Percentiles rank a stretch among this genome's conserved stretches.
Conservation (phyloP, 257 asterid species). For the Solanum ossicruentum region DNA sequence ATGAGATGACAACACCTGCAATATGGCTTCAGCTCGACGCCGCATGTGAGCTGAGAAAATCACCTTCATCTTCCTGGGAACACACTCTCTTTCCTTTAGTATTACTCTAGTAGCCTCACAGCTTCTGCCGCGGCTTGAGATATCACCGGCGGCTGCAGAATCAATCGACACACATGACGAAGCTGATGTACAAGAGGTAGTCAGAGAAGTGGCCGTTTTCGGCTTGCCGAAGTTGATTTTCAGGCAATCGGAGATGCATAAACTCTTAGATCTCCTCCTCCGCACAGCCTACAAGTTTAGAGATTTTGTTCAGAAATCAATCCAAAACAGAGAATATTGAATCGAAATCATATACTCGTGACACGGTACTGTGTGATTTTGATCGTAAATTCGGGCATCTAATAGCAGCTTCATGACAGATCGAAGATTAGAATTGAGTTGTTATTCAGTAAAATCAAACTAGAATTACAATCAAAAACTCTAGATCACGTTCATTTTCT, state of each 20-base stretch:
- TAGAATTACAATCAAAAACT: neutral
- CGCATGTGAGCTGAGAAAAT: conserved; percentile 41
- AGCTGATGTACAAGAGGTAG: conserved; percentile 30
- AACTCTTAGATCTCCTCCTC: conserved; percentile 56
- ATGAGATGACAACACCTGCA: conserved; percentile 40
- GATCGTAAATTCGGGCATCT: no score
- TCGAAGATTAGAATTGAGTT: neutral
- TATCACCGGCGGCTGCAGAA: conserved; percentile 8
- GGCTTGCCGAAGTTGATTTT: conserved; percentile 24
- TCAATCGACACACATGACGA: conserved; percentile 37
- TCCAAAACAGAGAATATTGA: neutral
- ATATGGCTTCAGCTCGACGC: conserved; percentile 59
- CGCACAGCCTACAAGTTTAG: conserved; percentile 37
- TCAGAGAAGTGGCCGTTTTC: conserved; percentile 17
- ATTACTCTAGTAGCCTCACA: neutral
- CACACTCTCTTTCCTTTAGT: neutral
- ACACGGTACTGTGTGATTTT: no score
- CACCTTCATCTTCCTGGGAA: conserved; percentile 16
- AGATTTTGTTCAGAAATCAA: neutral
- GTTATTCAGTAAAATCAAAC: neutral
- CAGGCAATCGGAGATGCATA: conserved; percentile 32
- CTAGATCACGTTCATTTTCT: neutral
- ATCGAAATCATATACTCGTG: neutral
- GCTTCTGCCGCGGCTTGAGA: conserved; percentile 26
- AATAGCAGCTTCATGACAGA: neutral